phyloP scores from a whole-genome alignment of 768 basidiomycete genomes.

The Phanerochaete sordida region DNA sequence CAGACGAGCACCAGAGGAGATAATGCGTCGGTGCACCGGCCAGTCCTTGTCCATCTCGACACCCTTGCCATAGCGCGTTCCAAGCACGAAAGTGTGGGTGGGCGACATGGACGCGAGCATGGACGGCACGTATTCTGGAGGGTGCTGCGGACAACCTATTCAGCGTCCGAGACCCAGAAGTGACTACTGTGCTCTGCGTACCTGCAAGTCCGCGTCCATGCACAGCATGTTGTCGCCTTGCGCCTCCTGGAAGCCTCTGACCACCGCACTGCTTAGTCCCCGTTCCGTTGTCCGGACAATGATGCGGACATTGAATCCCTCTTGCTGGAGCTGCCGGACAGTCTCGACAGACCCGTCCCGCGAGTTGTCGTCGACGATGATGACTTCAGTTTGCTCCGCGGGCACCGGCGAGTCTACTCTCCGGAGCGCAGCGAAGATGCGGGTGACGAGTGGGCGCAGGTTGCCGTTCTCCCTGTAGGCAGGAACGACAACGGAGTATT shows the following conservation, averaged over 20 bases:
- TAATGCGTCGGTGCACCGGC: conserved; percentile 27
- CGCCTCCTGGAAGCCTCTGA: conserved; percentile 28
- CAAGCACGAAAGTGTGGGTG: conserved; percentile 23
- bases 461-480: conserved; percentile 27
- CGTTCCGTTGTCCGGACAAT: conserved; percentile 27
- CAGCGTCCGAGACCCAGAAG: background rate
- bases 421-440: conserved; percentile 25
- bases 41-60: conserved; percentile 27
- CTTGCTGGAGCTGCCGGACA: conserved; percentile 22
- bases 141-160: too few species aligned
- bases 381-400: conserved; percentile 21
- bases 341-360: conserved; percentile 26
- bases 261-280: conserved; percentile 26
- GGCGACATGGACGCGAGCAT: conserved; percentile 24
- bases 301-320: conserved; percentile 29
- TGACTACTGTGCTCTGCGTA: conserved; percentile 3
- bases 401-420: conserved; percentile 24
- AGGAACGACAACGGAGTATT: conserved; percentile 26
- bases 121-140: conserved; percentile 26
- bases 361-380: conserved; percentile 30
- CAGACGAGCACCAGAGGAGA: conserved; percentile 26
- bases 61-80: conserved; percentile 26
- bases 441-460: conserved; percentile 26
- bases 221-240: conserved; percentile 28
- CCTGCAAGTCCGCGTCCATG: conserved; percentile 30